These are phyloP conservation scores for Ruellia speciosa DNA, from an alignment of 305 asterid species.

Conservation along the genomic window DNA sequence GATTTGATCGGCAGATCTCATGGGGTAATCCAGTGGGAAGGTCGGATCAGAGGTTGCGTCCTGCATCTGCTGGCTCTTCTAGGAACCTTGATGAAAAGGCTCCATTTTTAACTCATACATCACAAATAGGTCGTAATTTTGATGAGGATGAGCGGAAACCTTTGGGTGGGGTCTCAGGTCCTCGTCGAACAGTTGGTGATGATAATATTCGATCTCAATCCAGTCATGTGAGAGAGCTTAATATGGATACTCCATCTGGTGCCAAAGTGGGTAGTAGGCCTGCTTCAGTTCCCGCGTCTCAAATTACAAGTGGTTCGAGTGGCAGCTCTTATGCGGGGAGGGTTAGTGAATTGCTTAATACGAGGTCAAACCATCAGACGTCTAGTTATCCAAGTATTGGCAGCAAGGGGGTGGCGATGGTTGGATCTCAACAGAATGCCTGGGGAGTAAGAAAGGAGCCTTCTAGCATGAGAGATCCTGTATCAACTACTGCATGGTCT, in stretches of 20 bases:
- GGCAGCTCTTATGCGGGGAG: constrained; percentile 47
- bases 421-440: constrained; percentile 47
- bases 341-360: constrained; percentile 42
- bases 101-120: constrained; percentile 44
- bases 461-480: constrained; percentile 41
- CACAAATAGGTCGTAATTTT: constrained; percentile 63
- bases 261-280: constrained; percentile 36
- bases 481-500: constrained; percentile 60
- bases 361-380: constrained; percentile 34
- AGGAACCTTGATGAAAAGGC: constrained; percentile 63
- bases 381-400: constrained; percentile 33
- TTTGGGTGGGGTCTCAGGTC: constrained; percentile 62
- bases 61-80: constrained; percentile 69
- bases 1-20: constrained; percentile 48
- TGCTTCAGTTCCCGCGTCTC: constrained; percentile 38
- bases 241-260: constrained; percentile 34
- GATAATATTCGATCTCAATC: constrained; percentile 45
- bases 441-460: constrained; percentile 80
- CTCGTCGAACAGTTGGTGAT: constrained; percentile 64
- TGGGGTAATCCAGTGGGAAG: constrained; percentile 66
- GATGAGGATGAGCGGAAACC: constrained; percentile 97
- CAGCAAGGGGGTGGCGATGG: constrained; percentile 28
- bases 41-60: constrained; percentile 58
- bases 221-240: constrained; percentile 35
- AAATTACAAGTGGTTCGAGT: constrained; percentile 31